These are phyloP conservation scores for Zoysia pacifica DNA, from an alignment of 176 grass and related monocot species.

Conservation along the genomic window DNA sequence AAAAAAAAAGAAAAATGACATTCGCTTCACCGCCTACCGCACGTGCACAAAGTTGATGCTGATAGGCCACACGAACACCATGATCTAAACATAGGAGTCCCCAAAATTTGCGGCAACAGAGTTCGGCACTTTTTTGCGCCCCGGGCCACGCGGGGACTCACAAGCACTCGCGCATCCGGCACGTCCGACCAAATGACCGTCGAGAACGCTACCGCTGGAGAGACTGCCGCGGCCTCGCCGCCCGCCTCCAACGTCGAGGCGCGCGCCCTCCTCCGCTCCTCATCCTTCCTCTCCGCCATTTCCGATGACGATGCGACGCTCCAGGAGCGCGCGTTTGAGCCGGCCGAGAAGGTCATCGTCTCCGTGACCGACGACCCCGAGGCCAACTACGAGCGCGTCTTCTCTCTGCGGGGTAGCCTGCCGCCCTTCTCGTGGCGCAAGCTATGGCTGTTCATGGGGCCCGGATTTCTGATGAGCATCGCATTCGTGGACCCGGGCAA, in stretches of 20 bases:
- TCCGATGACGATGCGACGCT: constrained; percentile 35
- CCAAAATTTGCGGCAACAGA: background rate
- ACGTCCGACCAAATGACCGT: background rate
- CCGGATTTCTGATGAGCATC: constrained; percentile 91
- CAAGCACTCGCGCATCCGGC: background rate
- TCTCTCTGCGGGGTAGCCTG: background rate
- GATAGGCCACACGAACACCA: background rate
- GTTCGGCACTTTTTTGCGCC: background rate
- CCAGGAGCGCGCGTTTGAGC: constrained; percentile 61
- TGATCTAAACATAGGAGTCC: constrained; percentile 19
- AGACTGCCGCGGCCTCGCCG: background rate
- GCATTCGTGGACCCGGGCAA: constrained; percentile 92
- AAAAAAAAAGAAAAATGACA: background rate
- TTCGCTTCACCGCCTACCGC: background rate
- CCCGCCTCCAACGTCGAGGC: constrained; percentile 38
- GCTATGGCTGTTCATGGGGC: constrained; percentile 82
- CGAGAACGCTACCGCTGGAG: constrained; percentile 13
- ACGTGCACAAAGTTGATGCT: background rate
- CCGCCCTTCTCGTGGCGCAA: constrained; percentile 84
- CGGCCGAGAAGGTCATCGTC: constrained; percentile 56
- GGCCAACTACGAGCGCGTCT: constrained; percentile 31
- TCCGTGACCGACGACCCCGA: constrained; percentile 39
- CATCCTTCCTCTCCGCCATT: background rate
- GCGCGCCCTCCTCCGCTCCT: constrained; percentile 42
- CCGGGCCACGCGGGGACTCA: background rate